These are phyloP conservation scores for Ganoderma lingzhi DNA, from an alignment of 1,284 basidiomycete species.

Conservation along the genomic window DNA sequence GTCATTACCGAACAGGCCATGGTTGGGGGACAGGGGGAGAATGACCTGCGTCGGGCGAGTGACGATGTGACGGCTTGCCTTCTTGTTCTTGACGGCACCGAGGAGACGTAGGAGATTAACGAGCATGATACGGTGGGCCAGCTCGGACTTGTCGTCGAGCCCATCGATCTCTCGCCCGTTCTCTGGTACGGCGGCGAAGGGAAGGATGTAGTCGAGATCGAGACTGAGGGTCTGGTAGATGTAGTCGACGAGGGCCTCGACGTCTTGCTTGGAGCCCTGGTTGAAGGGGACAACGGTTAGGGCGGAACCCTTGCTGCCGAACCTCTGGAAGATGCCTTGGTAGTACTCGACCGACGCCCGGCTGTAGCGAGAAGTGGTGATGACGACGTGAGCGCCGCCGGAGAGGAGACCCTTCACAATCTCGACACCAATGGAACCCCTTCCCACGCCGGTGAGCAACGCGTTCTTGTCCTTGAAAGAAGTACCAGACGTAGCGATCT, in stretches of 20 bases:
- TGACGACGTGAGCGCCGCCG: constrained; percentile 95
- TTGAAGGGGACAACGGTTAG: constrained; percentile 99
- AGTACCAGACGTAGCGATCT: constrained; percentile 97
- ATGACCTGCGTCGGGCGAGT: constrained; percentile 99
- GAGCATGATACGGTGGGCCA: constrained; percentile 97
- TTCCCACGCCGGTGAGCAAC: constrained; percentile 96
- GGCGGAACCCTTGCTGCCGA: constrained; percentile 93
- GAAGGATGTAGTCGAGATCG: constrained; percentile 98
- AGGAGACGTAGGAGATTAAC: constrained; percentile 95
- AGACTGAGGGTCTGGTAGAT: constrained; percentile 95
- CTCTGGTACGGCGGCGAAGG: constrained; percentile 98
- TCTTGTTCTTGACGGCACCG: constrained; percentile 97
- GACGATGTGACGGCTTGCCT: constrained; percentile 94
- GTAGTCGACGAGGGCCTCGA: constrained; percentile 97
- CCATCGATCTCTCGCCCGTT: constrained; percentile 98
- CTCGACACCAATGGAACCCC: constrained; percentile 97
- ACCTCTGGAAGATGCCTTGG: constrained; percentile 96
- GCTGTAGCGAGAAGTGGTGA: constrained; percentile 96
- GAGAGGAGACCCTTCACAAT: constrained; percentile 96
- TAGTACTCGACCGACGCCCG: constrained; percentile 98
- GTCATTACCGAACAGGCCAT: constrained; percentile 97
- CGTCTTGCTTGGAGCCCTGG: constrained; percentile 97
- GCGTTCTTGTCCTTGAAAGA: constrained; percentile 99
- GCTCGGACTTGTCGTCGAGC: constrained; percentile 96
- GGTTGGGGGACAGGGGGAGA: constrained; percentile 96